phyloP scores from a whole-genome alignment of 1,284 basidiomycete genomes.

The Rhodotorula sp. region DNA sequence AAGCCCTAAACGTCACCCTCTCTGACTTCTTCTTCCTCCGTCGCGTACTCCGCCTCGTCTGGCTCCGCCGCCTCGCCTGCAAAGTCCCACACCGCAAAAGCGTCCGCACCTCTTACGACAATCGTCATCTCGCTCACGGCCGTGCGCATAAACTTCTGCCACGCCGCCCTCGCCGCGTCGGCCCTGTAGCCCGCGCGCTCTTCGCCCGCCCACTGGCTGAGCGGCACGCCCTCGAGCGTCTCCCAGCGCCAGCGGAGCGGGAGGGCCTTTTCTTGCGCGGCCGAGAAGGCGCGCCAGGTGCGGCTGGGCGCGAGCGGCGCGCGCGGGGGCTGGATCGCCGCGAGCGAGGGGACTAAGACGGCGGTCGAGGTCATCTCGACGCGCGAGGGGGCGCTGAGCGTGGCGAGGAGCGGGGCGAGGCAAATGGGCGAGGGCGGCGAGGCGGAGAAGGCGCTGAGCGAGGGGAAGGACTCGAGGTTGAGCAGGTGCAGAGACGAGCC shows the following conservation, averaged over 20 bases:
- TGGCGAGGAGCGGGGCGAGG: constrained; percentile 14
- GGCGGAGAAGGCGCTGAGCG: not conserved
- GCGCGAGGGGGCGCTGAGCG: not conserved
- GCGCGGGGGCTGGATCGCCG: not conserved
- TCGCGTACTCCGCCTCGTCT: too few species aligned
- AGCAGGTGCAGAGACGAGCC: constrained; percentile 16
- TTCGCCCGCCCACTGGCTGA: not conserved
- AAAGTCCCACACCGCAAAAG: not conserved
- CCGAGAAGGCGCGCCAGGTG: not conserved
- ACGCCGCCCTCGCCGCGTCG: not conserved
- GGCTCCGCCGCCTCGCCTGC: too few species aligned
- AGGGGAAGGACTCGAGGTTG: constrained; percentile 7
- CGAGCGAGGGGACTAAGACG: constrained; percentile 11
- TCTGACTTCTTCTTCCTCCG: too few species aligned
- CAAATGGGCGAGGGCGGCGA: constrained; percentile 3
- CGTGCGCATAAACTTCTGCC: not conserved
- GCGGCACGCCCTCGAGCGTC: not conserved
- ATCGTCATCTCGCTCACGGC: not conserved
- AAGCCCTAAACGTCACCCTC: too few species aligned
- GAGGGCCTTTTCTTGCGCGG: not conserved
- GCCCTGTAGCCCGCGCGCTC: not conserved
- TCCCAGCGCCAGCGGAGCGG: constrained; percentile 3
- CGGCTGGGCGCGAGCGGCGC: not conserved
- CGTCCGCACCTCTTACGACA: not conserved
- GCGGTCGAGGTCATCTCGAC: constrained; percentile 27